A percentile compares a stretch with the other conserved stretches of the same genome.
Conservation (phyloP, 176 grass and related monocot genomes). For the Leersia perrieri region DNA sequence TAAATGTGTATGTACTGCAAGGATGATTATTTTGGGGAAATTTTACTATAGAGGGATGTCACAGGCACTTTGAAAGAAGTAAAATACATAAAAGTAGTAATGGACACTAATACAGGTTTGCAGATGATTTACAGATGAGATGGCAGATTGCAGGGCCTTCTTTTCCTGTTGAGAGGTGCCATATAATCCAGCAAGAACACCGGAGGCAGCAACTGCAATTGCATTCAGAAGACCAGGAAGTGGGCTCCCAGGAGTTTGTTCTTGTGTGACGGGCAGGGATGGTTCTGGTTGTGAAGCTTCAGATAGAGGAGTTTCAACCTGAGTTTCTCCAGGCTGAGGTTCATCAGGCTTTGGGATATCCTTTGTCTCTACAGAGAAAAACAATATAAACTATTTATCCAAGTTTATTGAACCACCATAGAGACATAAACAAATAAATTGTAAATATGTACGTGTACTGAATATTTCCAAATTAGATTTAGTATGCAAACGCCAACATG, state of each 20-base stretch:
- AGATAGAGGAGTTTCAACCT: conserved; percentile 13
- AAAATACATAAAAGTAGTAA: conserved; percentile 19
- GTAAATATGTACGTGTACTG: not conserved
- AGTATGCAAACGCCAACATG: not conserved
- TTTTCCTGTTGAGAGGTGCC: conserved; percentile 78
- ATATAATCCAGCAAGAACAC: conserved; percentile 89
- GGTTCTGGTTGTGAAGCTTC: conserved; percentile 26
- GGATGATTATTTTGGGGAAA: not conserved
- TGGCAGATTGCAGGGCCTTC: conserved; percentile 58
- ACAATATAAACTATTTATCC: conserved; percentile 15
- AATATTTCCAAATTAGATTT: not conserved
- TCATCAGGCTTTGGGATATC: conserved; percentile 19
- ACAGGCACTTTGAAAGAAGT: not conserved
- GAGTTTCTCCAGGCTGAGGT: conserved; percentile 28
- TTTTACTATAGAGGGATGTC: conserved; percentile 5
- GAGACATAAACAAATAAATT: not conserved
- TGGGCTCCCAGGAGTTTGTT: conserved; percentile 54
- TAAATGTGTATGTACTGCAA: not conserved
- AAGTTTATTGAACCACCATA: not conserved
- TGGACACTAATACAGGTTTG: conserved; percentile 38
- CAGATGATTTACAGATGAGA: conserved; percentile 85
- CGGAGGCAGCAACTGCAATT: conserved; percentile 65
- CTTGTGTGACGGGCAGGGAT: conserved; percentile 35
- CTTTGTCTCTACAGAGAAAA: conserved; percentile 42
- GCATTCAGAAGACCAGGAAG: conserved; percentile 54